phyloP scores from a whole-genome alignment of 176 grass and related monocot genomes.

The Echinochloa phyllopogon region DNA sequence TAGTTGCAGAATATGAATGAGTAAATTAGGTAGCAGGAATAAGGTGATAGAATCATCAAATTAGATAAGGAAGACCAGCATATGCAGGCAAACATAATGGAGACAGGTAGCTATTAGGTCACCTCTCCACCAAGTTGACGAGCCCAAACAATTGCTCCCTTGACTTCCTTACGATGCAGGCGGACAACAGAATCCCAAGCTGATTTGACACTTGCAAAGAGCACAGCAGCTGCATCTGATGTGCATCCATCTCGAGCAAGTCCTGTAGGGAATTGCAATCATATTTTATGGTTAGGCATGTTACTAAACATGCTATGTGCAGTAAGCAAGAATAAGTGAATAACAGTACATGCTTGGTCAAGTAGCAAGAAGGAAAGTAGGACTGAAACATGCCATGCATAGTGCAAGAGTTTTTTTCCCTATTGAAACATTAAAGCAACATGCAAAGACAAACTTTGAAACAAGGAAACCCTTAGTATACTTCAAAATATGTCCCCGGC shows the following conservation, averaged over 20 bases:
- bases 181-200: conserved; percentile 67
- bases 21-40: conserved; percentile 10
- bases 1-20: conserved; percentile 19
- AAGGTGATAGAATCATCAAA: conserved; percentile 3
- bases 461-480: conserved; percentile 13
- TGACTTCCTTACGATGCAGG: conserved; percentile 82
- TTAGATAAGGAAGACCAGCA: background rate
- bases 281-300: conserved; percentile 10
- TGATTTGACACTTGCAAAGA: conserved; percentile 79
- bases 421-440: background rate
- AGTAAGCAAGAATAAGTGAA: background rate
- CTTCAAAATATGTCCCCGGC: background rate
- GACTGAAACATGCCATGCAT: conserved; percentile 17
- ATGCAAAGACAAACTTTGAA: background rate
- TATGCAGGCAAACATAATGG: conserved; percentile 19
- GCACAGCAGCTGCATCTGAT: conserved; percentile 70
- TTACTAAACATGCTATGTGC: background rate
- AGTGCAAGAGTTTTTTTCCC: background rate
- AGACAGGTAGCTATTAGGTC: conserved; percentile 16
- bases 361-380: conserved; percentile 15
- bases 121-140: conserved; percentile 98
- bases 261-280: conserved; percentile 48
- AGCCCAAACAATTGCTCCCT: conserved; percentile 80
- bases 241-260: conserved; percentile 92
- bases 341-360: conserved; percentile 10